phyloP scores from a whole-genome alignment of 441 rosid genomes.

The Populus hybrid region DNA sequence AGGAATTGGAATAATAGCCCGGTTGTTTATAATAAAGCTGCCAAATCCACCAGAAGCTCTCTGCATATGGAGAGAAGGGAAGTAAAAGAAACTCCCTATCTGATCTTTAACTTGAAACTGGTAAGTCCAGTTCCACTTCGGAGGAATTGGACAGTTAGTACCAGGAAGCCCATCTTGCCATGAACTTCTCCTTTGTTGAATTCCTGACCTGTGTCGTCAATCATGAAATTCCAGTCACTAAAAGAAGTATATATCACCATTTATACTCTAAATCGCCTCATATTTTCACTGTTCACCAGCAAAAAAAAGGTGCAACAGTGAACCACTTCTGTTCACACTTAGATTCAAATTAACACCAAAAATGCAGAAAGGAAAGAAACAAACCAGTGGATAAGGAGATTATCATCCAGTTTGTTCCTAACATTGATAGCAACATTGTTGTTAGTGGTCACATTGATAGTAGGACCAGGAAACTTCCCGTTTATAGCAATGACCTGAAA shows the following conservation, averaged over 20 bases:
- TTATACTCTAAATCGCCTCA: background rate
- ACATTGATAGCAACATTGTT: slow-evolving; percentile 80
- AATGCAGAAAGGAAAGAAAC: slow-evolving; percentile 12
- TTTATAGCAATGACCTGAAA: slow-evolving; percentile 90
- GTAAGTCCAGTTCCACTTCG: slow-evolving; percentile 96
- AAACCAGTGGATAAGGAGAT: slow-evolving; percentile 80
- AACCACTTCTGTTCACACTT: background rate
- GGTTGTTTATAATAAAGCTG: slow-evolving; percentile 65
- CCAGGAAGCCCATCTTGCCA: slow-evolving; percentile 98
- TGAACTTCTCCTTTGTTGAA: slow-evolving; percentile 80
- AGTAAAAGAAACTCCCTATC: slow-evolving; percentile 95
- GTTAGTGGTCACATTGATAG: slow-evolving; percentile 82
- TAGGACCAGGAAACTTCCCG: slow-evolving; percentile 89
- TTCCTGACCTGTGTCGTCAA: slow-evolving; percentile 63
- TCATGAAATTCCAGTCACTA: background rate
- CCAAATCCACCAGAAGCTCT: slow-evolving; percentile 95
- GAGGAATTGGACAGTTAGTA: slow-evolving; percentile 91
- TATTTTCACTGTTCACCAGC: background rate
- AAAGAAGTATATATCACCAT: background rate
- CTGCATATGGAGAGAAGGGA: slow-evolving; percentile 88
- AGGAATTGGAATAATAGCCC: slow-evolving; percentile 74
- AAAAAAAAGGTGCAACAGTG: no score
- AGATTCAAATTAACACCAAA: background rate
- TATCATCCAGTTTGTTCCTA: slow-evolving; percentile 77
- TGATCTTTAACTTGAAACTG: slow-evolving; percentile 95